Percentiles rank a stretch among this genome's conserved stretches.
Conservation (phyloP, 192 early-diverging fungal species). For the Backusella mclennaniae region DNA sequence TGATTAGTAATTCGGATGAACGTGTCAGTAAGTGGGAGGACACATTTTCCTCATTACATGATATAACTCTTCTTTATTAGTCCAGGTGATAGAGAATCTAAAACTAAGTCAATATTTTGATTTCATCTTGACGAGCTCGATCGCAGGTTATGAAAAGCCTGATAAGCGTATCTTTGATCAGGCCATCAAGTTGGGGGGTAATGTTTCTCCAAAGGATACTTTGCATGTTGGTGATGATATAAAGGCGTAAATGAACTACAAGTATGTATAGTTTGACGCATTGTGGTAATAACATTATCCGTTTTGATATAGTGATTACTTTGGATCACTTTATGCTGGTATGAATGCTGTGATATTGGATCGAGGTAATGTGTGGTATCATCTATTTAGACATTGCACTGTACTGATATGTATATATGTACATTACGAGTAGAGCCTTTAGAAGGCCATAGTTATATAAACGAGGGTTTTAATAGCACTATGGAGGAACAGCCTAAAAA, state of each 20-base stretch:
- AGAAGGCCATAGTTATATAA: neutral
- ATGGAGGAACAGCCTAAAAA: neutral
- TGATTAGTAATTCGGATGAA: constrained; percentile 66
- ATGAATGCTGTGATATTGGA: constrained; percentile 26
- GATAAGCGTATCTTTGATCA: constrained; percentile 48
- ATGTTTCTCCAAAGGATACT: constrained; percentile 37
- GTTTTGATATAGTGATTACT: neutral
- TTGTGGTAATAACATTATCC: too few relatives aligned
- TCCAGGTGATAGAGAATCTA: constrained; percentile 22
- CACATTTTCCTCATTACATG: neutral
- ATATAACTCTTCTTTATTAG: constrained; percentile 19
- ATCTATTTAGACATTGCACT: neutral
- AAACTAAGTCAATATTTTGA: constrained; percentile 54
- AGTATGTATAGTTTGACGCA: neutral
- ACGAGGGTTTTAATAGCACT: neutral
- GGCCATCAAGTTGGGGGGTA: constrained; percentile 34
- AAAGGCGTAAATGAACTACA: constrained; percentile 24
- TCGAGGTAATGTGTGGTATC: constrained; percentile 2
- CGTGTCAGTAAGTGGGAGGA: constrained; percentile 36
- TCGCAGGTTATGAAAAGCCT: constrained; percentile 55
- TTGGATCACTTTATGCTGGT: constrained; percentile 26
- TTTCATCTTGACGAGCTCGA: constrained; percentile 54
- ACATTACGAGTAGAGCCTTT: neutral
- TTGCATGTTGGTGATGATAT: constrained; percentile 63
- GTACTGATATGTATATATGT: constrained; percentile 7